Conservation (phyloP, 139 green algal genomes). For the Auxenochlorella protothecoides region DNA sequence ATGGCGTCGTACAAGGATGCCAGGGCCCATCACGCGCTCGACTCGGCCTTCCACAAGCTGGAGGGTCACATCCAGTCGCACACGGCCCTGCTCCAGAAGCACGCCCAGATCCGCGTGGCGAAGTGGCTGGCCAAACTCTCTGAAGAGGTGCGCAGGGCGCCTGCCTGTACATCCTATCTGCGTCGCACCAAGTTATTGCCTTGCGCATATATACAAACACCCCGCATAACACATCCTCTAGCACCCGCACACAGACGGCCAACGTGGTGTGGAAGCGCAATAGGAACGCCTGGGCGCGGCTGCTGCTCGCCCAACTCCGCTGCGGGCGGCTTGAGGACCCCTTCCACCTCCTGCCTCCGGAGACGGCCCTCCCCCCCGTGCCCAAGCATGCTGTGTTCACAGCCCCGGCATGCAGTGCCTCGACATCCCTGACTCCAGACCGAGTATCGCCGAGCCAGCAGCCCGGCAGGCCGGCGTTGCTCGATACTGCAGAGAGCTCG, state of each 20-base stretch:
- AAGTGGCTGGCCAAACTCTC: slow-evolving; percentile 46
- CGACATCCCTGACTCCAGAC: no score
- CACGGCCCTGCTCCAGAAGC: slow-evolving; percentile 12
- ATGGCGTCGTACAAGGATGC: slow-evolving; percentile 4
- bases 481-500: no score
- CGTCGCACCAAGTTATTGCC: background rate
- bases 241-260: slow-evolving; percentile 11
- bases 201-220: background rate
- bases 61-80: slow-evolving; percentile 13
- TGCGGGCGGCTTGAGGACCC: slow-evolving; percentile 37
- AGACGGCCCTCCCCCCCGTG: slow-evolving; percentile 39
- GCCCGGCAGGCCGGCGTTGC: no score
- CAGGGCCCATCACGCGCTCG: background rate
- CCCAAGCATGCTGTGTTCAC: slow-evolving; percentile 17
- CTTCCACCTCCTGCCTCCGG: slow-evolving; percentile 33
- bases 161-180: background rate
- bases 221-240: background rate
- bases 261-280: slow-evolving; percentile 58
- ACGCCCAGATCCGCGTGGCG: slow-evolving; percentile 26
- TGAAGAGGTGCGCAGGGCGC: slow-evolving; percentile 23
- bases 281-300: slow-evolving; percentile 44
- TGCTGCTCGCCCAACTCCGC: slow-evolving; percentile 56
- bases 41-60: slow-evolving; percentile 7
- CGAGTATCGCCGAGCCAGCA: no score
- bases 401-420: no score